Percentiles rank a stretch among this genome's conserved stretches.
Conservation (phyloP, 306 rosid species). For the Nissolia schottii region DNA sequence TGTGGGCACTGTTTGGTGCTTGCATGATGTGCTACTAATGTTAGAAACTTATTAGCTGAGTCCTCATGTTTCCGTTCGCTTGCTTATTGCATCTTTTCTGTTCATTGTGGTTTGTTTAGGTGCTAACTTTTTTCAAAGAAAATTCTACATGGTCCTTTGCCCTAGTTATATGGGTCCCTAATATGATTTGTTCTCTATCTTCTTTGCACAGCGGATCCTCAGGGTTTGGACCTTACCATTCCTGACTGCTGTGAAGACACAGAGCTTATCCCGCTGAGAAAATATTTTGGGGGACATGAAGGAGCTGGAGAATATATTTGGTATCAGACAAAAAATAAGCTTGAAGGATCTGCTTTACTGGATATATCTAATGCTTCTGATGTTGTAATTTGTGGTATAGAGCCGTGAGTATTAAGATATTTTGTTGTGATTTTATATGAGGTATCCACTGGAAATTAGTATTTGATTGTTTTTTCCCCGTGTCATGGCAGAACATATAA, state of each 20-base stretch:
- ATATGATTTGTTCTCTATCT: not conserved
- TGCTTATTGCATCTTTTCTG: not conserved
- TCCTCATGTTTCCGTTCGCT: not conserved
- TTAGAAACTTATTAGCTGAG: not conserved
- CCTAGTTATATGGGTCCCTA: not conserved
- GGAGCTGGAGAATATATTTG: constrained; percentile 81
- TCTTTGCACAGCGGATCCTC: constrained; percentile 62
- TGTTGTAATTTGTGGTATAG: constrained; percentile 53
- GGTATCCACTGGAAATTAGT: constrained; percentile 14
- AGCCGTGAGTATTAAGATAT: constrained; percentile 50
- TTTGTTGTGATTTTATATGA: constrained; percentile 22
- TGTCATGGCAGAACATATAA: constrained; percentile 56
- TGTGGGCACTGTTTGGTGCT: not conserved
- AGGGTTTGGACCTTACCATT: constrained; percentile 69
- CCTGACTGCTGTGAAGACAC: constrained; percentile 66
- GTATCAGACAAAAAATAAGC: constrained; percentile 62
- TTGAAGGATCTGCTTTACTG: constrained; percentile 58
- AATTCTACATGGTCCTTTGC: not conserved
- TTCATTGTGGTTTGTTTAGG: not conserved
- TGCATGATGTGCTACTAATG: not conserved
- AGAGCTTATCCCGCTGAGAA: constrained; percentile 48
- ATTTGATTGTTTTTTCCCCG: constrained; percentile 14
- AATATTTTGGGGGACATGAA: constrained; percentile 92
- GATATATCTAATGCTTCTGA: constrained; percentile 53
- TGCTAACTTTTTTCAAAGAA: not conserved